Base-by-base conservation (phyloP, 192 early-diverging fungal species). In the Cladochytrium replicatum region DNA sequence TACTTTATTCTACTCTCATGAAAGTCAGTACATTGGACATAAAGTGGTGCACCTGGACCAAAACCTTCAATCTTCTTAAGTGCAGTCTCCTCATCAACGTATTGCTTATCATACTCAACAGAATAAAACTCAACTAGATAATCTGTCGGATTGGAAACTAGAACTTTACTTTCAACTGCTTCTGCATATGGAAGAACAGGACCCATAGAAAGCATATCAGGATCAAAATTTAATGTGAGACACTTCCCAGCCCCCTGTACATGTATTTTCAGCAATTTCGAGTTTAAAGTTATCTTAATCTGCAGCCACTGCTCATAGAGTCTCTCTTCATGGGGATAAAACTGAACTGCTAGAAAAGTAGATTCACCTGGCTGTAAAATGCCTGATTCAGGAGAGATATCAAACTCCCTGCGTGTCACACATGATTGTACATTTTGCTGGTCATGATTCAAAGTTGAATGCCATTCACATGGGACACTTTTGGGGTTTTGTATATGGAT, bases 101-200 rank as follows among this genome's bases (percentile, higher is more conserved):
- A 78, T 25, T 67, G 54, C 29, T 68, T 46, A 52, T 80, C 77
- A 58, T 70, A 76, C n/a, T 80, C 72, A 13, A 68, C 22, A 1
- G 72, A 67, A 34, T 55, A 75, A 6, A 80, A 49, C 52, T 80
- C 77, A 8, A 80, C 39, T 1, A 71, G 63, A 29, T 69, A 58
- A 34, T 53, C 53, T 17, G 57, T 75, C 0, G 72, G 67, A 46
- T 80, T 80, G 52, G 46, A 48, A 11, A 69, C 62, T 5, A 43
- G 51, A 37, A 80, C 58, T 29, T 60, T 65, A 4, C 39, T 29
- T 27, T 68, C 69, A 13, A 43, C 46, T 15, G 71, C 75, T 3
- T 80, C 77, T 9, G 66, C 52, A 47, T 41, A 74, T 3, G 77
- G 77, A 13, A 75, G 55, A 5, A 80, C 63, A 6, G 75, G 69